Percentiles rank a stretch among this genome's conserved stretches.
phyloP scores from a whole-genome alignment of 192 early-diverging fungal genomes.

The Backusella liffmaniae region DNA sequence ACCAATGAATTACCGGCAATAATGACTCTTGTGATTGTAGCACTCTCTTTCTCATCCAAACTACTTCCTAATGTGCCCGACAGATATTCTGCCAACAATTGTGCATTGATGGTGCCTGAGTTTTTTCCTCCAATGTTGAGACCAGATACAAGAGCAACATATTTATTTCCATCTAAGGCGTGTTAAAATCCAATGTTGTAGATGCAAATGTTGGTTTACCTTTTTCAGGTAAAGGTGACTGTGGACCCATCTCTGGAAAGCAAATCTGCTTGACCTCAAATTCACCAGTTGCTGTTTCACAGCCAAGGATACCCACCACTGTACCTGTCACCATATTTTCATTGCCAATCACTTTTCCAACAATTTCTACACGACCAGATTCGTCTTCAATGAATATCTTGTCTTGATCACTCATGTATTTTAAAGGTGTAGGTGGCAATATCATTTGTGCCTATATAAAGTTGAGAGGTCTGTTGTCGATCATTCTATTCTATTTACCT shows the following conservation, averaged over 20 bases:
- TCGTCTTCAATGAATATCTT: slow-evolving; percentile 84
- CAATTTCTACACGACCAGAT: slow-evolving; percentile 81
- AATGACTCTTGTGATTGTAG: slow-evolving; percentile 70
- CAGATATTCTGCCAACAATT: slow-evolving; percentile 78
- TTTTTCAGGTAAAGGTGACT: slow-evolving; percentile 35
- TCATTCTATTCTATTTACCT: slow-evolving; percentile 50
- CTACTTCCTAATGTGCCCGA: slow-evolving; percentile 68
- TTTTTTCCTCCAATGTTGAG: slow-evolving; percentile 59
- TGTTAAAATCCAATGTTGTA: no score
- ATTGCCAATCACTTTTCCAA: slow-evolving; percentile 54
- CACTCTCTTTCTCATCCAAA: slow-evolving; percentile 53
- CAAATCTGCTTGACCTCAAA: slow-evolving; percentile 88
- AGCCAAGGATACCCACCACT: slow-evolving; percentile 77
- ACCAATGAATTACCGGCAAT: slow-evolving; percentile 74
- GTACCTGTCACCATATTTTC: slow-evolving; percentile 76
- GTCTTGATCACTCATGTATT: slow-evolving; percentile 68
- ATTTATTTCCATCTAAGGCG: slow-evolving; percentile 38
- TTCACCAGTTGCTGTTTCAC: slow-evolving; percentile 69
- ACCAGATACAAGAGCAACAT: slow-evolving; percentile 82
- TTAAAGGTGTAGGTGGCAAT: slow-evolving; percentile 56
- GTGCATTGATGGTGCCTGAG: slow-evolving; percentile 54
- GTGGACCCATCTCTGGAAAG: slow-evolving; percentile 65
- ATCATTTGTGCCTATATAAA: slow-evolving; percentile 59
- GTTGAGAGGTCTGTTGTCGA: background rate
- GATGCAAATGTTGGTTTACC: background rate